phyloP scores from a whole-genome alignment of 345 rosid species.

The Eutrema japonicum region DNA sequence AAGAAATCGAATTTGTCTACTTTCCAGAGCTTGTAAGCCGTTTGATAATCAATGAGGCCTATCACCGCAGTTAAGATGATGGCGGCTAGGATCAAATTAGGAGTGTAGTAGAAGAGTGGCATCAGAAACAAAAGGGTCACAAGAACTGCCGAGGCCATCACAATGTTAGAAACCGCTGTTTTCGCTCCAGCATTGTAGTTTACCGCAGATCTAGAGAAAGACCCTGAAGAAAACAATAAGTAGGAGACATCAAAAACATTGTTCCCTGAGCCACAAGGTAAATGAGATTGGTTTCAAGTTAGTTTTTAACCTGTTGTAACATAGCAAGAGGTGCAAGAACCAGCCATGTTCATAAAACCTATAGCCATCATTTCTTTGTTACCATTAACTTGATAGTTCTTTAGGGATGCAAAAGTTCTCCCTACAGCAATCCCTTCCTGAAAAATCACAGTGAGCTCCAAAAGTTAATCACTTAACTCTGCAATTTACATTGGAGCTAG shows the following conservation, averaged over 20 bases:
- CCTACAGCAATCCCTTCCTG: conserved; percentile 99
- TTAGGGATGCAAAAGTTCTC: conserved; percentile 87
- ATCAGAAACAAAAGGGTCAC: conserved; percentile 88
- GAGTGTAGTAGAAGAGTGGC: conserved; percentile 95
- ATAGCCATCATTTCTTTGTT: conserved; percentile 99
- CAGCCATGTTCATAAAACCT: conserved; percentile 94
- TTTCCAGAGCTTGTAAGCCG: conserved; percentile 74
- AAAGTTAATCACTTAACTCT: conserved; percentile 1
- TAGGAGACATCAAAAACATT: neutral
- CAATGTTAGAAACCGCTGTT: conserved; percentile 81
- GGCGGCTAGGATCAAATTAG: conserved; percentile 81
- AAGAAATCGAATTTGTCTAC: conserved; percentile 95
- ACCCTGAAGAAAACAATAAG: conserved; percentile 55
- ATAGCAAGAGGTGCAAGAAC: conserved; percentile 92
- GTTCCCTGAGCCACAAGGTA: conserved; percentile 17
- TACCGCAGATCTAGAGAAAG: conserved; percentile 93
- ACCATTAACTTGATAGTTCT: conserved; percentile 91
- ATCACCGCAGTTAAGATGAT: conserved; percentile 93
- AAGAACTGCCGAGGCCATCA: conserved; percentile 85
- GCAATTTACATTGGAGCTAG: neutral
- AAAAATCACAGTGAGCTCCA: conserved; percentile 18
- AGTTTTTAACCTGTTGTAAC: conserved; percentile 70
- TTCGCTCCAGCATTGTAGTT: conserved; percentile 93
- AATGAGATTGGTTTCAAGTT: conserved; percentile 7
- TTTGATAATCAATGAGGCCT: conserved; percentile 82